Conservation (phyloP, 2,329 filamentous ascomycete genomes). For the Mycosphaerella sp. region DNA sequence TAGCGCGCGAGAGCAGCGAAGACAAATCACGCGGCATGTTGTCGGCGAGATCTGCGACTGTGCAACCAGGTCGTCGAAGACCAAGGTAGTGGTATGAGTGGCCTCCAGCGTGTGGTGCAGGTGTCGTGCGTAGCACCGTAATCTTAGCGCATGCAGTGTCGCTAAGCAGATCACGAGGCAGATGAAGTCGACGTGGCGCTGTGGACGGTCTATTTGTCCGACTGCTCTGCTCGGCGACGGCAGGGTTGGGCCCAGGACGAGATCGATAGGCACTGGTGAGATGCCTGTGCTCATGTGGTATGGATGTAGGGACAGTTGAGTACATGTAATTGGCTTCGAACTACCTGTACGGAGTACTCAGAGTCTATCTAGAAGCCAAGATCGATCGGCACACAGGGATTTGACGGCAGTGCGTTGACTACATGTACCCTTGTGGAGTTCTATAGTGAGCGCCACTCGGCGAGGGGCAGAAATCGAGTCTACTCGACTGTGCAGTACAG, state of each 20-base stretch:
- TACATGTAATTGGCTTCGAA: too few species aligned
- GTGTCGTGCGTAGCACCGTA: background rate
- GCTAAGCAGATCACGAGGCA: background rate
- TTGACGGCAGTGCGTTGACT: background rate
- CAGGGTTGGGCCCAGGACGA: background rate
- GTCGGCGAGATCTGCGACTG: conserved; percentile 3
- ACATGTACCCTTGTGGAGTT: too few species aligned
- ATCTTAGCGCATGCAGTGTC: conserved; percentile 1
- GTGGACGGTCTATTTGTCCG: background rate
- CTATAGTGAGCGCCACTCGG: background rate
- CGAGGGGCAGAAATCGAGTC: background rate
- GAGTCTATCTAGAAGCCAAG: too few species aligned
- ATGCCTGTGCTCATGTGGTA: too few species aligned
- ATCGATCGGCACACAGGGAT: background rate
- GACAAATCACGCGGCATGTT: conserved; percentile 41
- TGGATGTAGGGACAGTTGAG: too few species aligned
- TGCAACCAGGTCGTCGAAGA: conserved; percentile 4
- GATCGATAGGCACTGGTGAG: background rate
- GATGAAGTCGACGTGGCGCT: background rate
- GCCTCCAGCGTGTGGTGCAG: conserved; percentile 7
- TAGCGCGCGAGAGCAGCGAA: conserved; percentile 11
- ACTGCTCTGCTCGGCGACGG: background rate
- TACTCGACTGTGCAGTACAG: too few species aligned
- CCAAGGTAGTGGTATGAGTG: background rate
- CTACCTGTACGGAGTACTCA: too few species aligned